Conservation (phyloP, 202 grass and related monocot genomes). For the Hordeum pubiflorum region DNA sequence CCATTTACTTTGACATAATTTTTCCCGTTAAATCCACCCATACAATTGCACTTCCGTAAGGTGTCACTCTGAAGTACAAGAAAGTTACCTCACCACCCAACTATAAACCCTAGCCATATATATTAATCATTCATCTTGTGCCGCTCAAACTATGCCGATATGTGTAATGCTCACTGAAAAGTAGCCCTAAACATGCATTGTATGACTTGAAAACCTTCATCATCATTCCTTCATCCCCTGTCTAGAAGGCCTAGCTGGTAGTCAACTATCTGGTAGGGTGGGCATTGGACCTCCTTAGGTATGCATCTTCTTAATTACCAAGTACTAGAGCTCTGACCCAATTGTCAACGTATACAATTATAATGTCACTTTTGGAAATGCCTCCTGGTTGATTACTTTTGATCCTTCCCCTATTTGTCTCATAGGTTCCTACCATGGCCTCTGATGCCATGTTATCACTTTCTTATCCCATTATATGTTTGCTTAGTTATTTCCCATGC, state of each 20-base stretch:
- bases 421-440: neutral
- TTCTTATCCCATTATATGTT: neutral
- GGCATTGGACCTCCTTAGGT: neutral
- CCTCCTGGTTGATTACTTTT: neutral
- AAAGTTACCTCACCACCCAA: neutral
- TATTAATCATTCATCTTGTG: neutral
- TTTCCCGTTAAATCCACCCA: neutral
- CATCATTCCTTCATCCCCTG: neutral
- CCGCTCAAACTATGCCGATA: neutral
- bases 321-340: neutral
- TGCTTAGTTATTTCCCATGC: neutral
- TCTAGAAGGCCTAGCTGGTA: neutral
- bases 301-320: neutral
- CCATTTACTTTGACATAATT: neutral
- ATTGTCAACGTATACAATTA: neutral
- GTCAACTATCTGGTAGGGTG: neutral
- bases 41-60: neutral
- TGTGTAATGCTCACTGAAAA: slow-evolving; percentile 1
- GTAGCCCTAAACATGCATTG: neutral
- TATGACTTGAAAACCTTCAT: neutral
- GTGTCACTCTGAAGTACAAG: neutral
- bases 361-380: neutral
- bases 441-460: neutral
- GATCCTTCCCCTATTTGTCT: neutral
- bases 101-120: neutral